Base-by-base conservation (phyloP, 2,329 filamentous ascomycete genomes). In the Sarocladium oryzae region DNA sequence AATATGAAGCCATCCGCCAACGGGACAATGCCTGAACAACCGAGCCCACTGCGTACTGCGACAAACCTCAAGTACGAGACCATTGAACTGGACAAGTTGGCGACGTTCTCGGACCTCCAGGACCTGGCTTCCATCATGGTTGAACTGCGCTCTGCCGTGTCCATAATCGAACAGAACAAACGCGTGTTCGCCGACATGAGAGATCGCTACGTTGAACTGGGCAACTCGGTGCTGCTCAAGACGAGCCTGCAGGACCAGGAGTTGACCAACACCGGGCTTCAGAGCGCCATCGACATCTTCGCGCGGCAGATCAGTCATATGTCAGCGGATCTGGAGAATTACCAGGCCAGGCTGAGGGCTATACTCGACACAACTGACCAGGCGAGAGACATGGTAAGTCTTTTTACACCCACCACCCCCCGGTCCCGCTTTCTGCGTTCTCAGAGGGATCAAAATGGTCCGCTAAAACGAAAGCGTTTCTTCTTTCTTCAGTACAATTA, bases 91-190 rank as follows among this genome's bases (percentile, higher is more conserved):
- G 43, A 48, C n/a, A 18, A 33, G 7, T 26, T 48, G 4, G 43
- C 21, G 10, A 28, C 43, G 15, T 33, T 33, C 10, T 7, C 32
- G 9, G n/a, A 33, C 26, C 26, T 48, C 3, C 43, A 48, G 43
- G 16, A 33, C 15, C 24, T 48, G 11, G 20, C 11, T 33, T 32
- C n/a, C 2, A 11, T 48, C 6, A 33, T 32, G 4, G 16, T 11
- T 3, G 28, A 33, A 9, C 24, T 48, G 11, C 43, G 13, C n/a
- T 24, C 24, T 48, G 24, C 43, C 4, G 20, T 33, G 4, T 48
- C 43, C 2, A 5, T 48, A 11, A 48, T 48, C 20, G 43, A 48
- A 13, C 43, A 48, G 43, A 48, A 48, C 28, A 48, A 21, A 9
- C 6, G 43, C 4, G 28, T 48, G 3, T 33, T 48, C n/a, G 10